These are phyloP conservation scores for Calonectria naviculata DNA, from an alignment of 2,329 filamentous ascomycete genomes.

Conservation along the genomic window DNA sequence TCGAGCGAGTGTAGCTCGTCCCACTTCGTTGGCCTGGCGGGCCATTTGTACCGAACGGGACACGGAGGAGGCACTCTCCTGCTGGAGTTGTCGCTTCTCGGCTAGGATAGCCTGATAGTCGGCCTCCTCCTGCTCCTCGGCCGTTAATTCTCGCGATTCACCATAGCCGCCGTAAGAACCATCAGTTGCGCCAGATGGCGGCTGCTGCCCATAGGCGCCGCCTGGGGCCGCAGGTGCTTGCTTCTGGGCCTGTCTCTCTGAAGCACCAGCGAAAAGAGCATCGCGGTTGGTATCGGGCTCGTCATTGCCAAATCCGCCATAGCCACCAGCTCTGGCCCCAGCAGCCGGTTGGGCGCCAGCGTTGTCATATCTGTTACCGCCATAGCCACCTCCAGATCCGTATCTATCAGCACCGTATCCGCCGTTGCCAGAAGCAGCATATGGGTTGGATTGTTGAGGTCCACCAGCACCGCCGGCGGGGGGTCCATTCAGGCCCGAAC, in stretches of 20 bases:
- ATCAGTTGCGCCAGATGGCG: conserved; percentile 32
- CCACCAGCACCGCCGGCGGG: conserved; percentile 43
- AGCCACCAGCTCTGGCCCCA: conserved; percentile 63
- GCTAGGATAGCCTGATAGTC: conserved; percentile 72
- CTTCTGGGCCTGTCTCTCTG: conserved; percentile 59
- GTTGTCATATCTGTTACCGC: conserved; percentile 63
- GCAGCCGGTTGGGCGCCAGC: conserved; percentile 44
- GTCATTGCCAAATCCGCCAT: conserved; percentile 67
- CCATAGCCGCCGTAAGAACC: conserved; percentile 66
- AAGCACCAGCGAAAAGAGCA: conserved; percentile 70
- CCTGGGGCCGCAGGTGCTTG: conserved; percentile 36
- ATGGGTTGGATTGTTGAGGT: conserved; percentile 39
- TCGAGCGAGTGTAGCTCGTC: conserved; percentile 76
- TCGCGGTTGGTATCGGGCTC: conserved; percentile 67
- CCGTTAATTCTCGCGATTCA: conserved; percentile 81
- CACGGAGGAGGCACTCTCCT: conserved; percentile 69
- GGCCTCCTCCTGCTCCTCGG: conserved; percentile 79
- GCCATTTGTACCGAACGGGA: conserved; percentile 54
- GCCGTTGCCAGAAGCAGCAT: conserved; percentile 37
- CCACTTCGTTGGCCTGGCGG: conserved; percentile 63
- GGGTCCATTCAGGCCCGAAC: conserved; percentile 46
- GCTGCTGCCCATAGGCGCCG: conserved; percentile 38
- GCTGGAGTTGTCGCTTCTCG: conserved; percentile 75
- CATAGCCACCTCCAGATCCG: conserved; percentile 63
- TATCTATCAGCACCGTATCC: conserved; percentile 67